Conservation (phyloP, 306 rosid genomes). For the Malus asiatica region DNA sequence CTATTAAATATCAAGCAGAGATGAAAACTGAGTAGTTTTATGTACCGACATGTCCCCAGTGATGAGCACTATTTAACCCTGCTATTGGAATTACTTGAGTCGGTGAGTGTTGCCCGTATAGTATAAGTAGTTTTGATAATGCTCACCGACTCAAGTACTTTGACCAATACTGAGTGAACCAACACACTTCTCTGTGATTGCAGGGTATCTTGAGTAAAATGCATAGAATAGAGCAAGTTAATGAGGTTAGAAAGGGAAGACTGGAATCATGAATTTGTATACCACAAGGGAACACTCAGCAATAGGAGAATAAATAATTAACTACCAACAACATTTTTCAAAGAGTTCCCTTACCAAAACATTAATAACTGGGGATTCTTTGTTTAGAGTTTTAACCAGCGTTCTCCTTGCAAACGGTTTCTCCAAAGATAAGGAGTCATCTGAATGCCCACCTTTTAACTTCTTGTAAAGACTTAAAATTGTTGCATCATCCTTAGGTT, state of each 20-base stretch:
- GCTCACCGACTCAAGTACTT: not conserved
- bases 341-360: not conserved
- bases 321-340: not conserved
- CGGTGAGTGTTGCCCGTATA: not conserved
- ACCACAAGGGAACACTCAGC: not conserved
- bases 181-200: not conserved
- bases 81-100: not conserved
- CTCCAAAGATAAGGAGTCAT: not conserved
- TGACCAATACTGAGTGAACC: not conserved
- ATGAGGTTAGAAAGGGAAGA: not conserved
- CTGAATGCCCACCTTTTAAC: not conserved
- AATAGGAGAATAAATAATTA: not conserved
- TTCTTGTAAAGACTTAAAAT: not conserved
- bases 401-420: not conserved
- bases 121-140: not conserved
- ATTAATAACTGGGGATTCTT: not conserved
- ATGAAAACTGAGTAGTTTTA: not conserved
- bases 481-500: not conserved
- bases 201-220: not conserved
- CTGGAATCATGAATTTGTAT: not conserved
- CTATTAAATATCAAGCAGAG: not conserved
- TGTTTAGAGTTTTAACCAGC: not conserved
- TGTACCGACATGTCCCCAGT: not conserved
- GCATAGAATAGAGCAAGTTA: not conserved
- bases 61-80: not conserved